phyloP scores from a whole-genome alignment of 495 filamentous ascomycete species.

The Penicillium goetzii region DNA sequence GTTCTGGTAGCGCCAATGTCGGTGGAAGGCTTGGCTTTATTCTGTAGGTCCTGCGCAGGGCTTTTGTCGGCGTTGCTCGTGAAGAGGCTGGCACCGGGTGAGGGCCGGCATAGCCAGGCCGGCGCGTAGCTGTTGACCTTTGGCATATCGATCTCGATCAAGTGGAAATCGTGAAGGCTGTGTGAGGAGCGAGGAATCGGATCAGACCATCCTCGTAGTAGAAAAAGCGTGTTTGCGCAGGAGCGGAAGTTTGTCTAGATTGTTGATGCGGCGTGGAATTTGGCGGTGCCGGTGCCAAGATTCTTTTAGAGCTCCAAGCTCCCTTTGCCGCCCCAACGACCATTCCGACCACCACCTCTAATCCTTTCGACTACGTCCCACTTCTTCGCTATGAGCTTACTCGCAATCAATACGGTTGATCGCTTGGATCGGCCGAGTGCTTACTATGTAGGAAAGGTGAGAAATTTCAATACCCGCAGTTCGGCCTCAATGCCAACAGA shows the following conservation, averaged over 20 bases:
- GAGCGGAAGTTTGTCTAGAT: slow-evolving; percentile 14
- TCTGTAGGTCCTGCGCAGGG: slow-evolving; percentile 35
- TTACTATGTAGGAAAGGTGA: slow-evolving; percentile 80
- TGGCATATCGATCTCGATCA: slow-evolving; percentile 60
- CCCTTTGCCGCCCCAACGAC: slow-evolving; percentile 24
- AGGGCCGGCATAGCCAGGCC: slow-evolving; percentile 75
- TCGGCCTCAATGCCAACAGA: background rate
- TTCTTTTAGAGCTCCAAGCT: slow-evolving; percentile 33
- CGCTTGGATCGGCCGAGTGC: slow-evolving; percentile 87
- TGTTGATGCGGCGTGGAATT: slow-evolving; percentile 34
- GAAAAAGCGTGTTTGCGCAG: slow-evolving; percentile 3
- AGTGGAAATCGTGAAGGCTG: background rate
- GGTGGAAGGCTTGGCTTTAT: slow-evolving; percentile 39
- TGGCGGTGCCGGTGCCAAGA: slow-evolving; percentile 34
- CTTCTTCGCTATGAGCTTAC: slow-evolving; percentile 26
- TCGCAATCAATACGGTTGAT: slow-evolving; percentile 68
- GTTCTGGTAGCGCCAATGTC: slow-evolving; percentile 64
- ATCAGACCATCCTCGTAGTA: slow-evolving; percentile 16
- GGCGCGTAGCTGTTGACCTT: slow-evolving; percentile 81
- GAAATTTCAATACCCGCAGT: slow-evolving; percentile 11
- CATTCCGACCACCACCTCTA: slow-evolving; percentile 3
- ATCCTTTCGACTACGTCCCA: slow-evolving; percentile 6
- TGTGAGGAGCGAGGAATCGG: background rate
- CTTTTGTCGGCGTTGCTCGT: slow-evolving; percentile 42
- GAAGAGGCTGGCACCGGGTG: slow-evolving; percentile 75